Percentiles rank a stretch among this genome's conserved stretches.
phyloP scores from a whole-genome alignment of 768 basidiomycete species.

The Neoboletus magnificus region DNA sequence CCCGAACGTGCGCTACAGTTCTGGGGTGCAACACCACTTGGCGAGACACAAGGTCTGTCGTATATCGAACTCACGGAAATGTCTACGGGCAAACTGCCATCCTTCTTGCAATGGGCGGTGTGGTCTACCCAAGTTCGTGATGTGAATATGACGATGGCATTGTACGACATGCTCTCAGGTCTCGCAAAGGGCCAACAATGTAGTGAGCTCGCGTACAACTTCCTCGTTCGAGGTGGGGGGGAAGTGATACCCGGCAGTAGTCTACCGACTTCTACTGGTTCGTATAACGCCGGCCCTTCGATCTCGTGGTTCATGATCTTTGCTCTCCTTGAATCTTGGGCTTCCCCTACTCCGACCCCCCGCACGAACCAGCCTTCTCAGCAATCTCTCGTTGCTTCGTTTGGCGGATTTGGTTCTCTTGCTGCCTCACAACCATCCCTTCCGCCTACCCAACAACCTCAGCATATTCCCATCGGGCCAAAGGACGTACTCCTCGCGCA shows the following conservation, averaged over 20 bases:
- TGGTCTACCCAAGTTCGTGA: constrained; percentile 81
- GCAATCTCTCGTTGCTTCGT: constrained; percentile 36
- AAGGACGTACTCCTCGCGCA: constrained; percentile 78
- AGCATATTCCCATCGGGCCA: constrained; percentile 48
- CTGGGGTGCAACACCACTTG: constrained; percentile 66
- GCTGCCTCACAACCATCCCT: constrained; percentile 26
- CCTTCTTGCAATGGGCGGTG: constrained; percentile 87
- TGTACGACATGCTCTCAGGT: constrained; percentile 88
- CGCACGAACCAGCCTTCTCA: constrained; percentile 43
- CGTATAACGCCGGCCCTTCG: constrained; percentile 46
- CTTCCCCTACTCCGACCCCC: constrained; percentile 46
- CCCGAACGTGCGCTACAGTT: constrained; percentile 79
- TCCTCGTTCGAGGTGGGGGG: constrained; percentile 73
- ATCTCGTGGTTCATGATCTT: constrained; percentile 82
- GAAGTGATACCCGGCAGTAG: constrained; percentile 64
- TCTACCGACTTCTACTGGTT: constrained; percentile 36
- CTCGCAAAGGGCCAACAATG: constrained; percentile 81
- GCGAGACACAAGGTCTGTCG: constrained; percentile 39
- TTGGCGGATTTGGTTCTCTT: constrained; percentile 31
- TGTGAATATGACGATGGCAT: constrained; percentile 65
- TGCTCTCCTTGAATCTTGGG: constrained; percentile 72
- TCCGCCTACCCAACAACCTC: constrained; percentile 37
- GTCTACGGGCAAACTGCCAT: constrained; percentile 59
- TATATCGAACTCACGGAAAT: constrained; percentile 62
- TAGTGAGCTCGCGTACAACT: constrained; percentile 85